Evolutionary conservation across 2,329 filamentous ascomycete species (phyloP).

Genomic region (Apiospora phragmitis): DNA sequence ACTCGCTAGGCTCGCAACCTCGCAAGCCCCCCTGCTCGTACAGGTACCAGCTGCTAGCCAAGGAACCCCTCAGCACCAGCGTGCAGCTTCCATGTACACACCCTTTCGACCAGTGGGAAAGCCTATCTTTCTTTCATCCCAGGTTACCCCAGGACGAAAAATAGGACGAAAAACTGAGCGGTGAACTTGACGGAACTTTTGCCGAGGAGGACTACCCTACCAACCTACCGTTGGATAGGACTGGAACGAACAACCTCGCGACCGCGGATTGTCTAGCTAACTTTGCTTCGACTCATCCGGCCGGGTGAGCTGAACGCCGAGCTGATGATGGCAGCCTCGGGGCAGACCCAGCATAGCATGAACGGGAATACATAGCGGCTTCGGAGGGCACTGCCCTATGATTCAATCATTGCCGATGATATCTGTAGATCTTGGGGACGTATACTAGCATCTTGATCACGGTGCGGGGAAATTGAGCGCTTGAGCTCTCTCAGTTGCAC

Average conservation of each 20-base stretch:
- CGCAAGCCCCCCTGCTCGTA: neutral
- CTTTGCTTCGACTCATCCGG: conserved; percentile 1
- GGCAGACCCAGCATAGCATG: neutral
- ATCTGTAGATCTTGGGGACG: conserved; percentile 10
- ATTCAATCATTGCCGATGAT: conserved; percentile 11
- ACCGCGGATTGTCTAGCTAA: neutral
- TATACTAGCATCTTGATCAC: conserved; percentile 2
- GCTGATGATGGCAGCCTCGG: neutral
- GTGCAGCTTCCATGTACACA: neutral
- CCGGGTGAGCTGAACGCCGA: neutral
- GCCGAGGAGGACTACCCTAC: neutral
- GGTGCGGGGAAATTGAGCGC: neutral
- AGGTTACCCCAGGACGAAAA: neutral
- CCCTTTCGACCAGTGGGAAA: neutral
- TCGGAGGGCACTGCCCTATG: neutral
- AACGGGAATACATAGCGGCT: neutral
- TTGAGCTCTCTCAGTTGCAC: conserved; percentile 1
- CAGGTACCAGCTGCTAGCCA: neutral
- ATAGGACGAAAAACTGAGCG: neutral
- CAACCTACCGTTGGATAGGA: neutral
- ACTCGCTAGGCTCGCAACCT: neutral
- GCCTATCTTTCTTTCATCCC: neutral
- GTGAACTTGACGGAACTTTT: conserved; percentile 3
- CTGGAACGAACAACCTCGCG: neutral
- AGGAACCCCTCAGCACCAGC: neutral